Percentiles rank a stretch among this genome's conserved stretches.
These are phyloP conservation scores for Metarhizium guizhouense DNA, from an alignment of 2,329 filamentous ascomycete species.

Conservation along the genomic window DNA sequence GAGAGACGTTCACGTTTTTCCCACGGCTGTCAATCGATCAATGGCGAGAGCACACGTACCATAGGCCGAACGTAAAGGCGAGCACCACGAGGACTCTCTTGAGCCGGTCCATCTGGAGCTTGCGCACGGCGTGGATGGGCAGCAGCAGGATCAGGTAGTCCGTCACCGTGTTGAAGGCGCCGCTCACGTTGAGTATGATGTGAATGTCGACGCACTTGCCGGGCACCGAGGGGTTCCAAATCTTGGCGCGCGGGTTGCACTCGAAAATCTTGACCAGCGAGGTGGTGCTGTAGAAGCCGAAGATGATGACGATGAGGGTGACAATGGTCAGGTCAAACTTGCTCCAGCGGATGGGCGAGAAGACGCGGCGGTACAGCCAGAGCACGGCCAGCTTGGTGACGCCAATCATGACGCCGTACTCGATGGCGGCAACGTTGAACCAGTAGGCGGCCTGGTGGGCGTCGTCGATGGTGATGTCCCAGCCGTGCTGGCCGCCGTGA, in stretches of 20 bases:
- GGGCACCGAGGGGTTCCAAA: slow-evolving; percentile 4
- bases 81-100: slow-evolving; percentile 2
- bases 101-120: slow-evolving; percentile 2
- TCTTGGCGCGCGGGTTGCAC: slow-evolving; percentile 5
- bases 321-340: slow-evolving; percentile 2
- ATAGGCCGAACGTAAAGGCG: slow-evolving; percentile 5
- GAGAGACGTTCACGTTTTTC: too few relatives aligned
- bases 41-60: not conserved
- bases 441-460: slow-evolving; percentile 4
- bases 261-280: slow-evolving; percentile 6
- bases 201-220: slow-evolving; percentile 5
- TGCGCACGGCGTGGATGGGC: slow-evolving; percentile 4
- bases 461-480: slow-evolving; percentile 4
- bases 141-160: slow-evolving; percentile 6
- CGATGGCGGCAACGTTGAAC: slow-evolving; percentile 6
- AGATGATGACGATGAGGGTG: not conserved
- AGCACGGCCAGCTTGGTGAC: slow-evolving; percentile 6
- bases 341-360: slow-evolving; percentile 3
- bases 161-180: slow-evolving; percentile 5
- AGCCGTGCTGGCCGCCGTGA: slow-evolving; percentile 4
- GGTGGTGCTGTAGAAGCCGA: slow-evolving; percentile 4
- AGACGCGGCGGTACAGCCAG: slow-evolving; percentile 6
- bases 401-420: slow-evolving; percentile 7
- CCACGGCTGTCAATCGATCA: too few relatives aligned
- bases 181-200: slow-evolving; percentile 5